These are phyloP conservation scores for Candolleomyces eurysporus DNA, from an alignment of 768 basidiomycete genomes.

Conservation along the genomic window DNA sequence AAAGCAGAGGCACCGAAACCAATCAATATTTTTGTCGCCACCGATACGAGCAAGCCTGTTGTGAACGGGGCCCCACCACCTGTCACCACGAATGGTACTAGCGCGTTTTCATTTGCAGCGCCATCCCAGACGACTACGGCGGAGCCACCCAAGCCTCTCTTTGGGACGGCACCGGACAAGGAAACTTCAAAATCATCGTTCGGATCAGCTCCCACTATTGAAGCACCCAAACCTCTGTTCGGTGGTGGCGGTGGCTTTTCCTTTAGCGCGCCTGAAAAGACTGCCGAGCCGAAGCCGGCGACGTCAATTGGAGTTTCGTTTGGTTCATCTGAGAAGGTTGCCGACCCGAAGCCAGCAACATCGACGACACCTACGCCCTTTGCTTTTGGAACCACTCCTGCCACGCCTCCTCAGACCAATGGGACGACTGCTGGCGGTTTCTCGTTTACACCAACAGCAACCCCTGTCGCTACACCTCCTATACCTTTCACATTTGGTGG, in stretches of 20 bases:
- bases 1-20: background rate
- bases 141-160: slow-evolving; percentile 3
- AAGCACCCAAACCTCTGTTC: slow-evolving; percentile 9
- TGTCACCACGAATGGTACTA: background rate
- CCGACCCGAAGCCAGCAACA: slow-evolving; percentile 15
- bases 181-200: background rate
- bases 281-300: slow-evolving; percentile 13
- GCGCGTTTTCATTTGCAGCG: background rate
- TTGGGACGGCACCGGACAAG: slow-evolving; percentile 1
- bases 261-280: slow-evolving; percentile 16
- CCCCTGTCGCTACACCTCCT: slow-evolving; percentile 22
- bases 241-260: slow-evolving; percentile 11
- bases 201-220: slow-evolving; percentile 5
- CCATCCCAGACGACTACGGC: background rate
- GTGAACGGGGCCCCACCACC: background rate
- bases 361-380: slow-evolving; percentile 33
- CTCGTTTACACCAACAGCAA: slow-evolving; percentile 35
- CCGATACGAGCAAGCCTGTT: background rate
- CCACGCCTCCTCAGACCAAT: slow-evolving; percentile 29
- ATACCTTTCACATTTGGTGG: slow-evolving; percentile 50
- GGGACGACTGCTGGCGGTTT: slow-evolving; percentile 26
- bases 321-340: slow-evolving; percentile 11
- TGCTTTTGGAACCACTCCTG: slow-evolving; percentile 41
- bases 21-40: background rate
- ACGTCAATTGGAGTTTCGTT: slow-evolving; percentile 19